Percentiles rank a stretch among this genome's conserved stretches.
These are phyloP conservation scores for Colletotrichum kahawae DNA, from an alignment of 2,329 filamentous ascomycete genomes.

Conservation along the genomic window DNA sequence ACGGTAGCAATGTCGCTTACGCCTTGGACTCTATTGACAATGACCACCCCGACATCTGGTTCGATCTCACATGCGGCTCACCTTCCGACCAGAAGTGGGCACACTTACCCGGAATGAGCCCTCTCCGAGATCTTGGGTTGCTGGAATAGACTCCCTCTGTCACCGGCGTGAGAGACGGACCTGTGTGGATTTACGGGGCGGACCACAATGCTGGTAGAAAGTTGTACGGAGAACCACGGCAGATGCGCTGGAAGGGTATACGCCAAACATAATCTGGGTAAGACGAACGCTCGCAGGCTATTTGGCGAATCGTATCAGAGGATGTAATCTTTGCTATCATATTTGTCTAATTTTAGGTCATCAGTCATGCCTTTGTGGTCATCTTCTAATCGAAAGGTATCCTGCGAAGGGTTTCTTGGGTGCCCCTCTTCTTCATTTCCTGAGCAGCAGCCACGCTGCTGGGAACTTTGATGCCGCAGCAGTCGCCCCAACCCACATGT, in stretches of 20 bases:
- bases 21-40: slow-evolving; percentile 33
- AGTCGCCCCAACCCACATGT: slow-evolving; percentile 85
- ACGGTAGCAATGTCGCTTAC: slow-evolving; percentile 35
- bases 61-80: slow-evolving; percentile 40
- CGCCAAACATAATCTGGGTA: background rate
- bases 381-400: slow-evolving; percentile 77
- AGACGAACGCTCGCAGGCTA: background rate
- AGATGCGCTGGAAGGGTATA: background rate
- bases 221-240: background rate
- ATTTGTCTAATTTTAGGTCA: background rate
- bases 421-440: slow-evolving; percentile 80
- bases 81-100: slow-evolving; percentile 31
- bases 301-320: background rate
- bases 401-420: slow-evolving; percentile 66
- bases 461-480: slow-evolving; percentile 96
- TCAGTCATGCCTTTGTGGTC: background rate
- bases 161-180: background rate
- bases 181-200: background rate
- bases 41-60: slow-evolving; percentile 36
- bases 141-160: background rate
- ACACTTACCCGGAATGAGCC: slow-evolving; percentile 12
- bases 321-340: background rate
- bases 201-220: background rate
- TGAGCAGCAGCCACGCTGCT: slow-evolving; percentile 90
- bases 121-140: slow-evolving; percentile 12